Base-by-base conservation (phyloP, 2,329 filamentous ascomycete species). In the Colletotrichum sp. region DNA sequence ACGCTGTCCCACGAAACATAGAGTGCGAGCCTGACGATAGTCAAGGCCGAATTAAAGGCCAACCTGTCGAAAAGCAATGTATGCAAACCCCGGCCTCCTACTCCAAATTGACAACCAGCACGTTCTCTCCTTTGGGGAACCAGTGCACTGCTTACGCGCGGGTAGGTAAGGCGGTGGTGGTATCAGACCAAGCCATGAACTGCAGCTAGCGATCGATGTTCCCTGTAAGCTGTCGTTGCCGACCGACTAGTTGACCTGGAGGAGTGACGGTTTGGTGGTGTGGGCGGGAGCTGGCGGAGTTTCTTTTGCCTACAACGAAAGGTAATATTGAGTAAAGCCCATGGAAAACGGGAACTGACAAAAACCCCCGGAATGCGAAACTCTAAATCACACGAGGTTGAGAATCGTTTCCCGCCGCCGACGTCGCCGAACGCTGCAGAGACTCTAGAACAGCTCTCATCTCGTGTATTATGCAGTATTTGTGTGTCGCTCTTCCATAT, bases 171-270 rank as follows among this genome's bases (percentile, higher is more conserved):
- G 32, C 5, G 55, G 39, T 61, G 13, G 36, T 49, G 27, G 69
- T 62, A 44, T 72, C 22, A 9, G 30, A 29, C 32, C 70, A 49
- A 55, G 63, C 59, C 55, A 27, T 27, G 19, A 39, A 39, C 72
- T 72, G 72, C 69, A 67, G 67, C 72, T 36, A 62, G 72, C 36
- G 61, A 75, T 66, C 61, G 49, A 30, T 27, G 25, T 74, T 57
- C 44, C 59, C 49, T 36, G 72, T 61, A 27, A 71, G 19, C 59
- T 71, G 22, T 29, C 49, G 44, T 59, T 71, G 67, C 61, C 72
- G 55, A 55, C 72, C 29, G 49, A 65, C 44, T 29, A 55, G 49
- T 64, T 62, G 25, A 36, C 64, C 29, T 27, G 22, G n/a, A 25
- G 34, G 13, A 27, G 27, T 44, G 66, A 34, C 25, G 30, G 13